Evolutionary conservation across 306 rosid species (phyloP).

Genomic region (Acacia confusa): DNA sequence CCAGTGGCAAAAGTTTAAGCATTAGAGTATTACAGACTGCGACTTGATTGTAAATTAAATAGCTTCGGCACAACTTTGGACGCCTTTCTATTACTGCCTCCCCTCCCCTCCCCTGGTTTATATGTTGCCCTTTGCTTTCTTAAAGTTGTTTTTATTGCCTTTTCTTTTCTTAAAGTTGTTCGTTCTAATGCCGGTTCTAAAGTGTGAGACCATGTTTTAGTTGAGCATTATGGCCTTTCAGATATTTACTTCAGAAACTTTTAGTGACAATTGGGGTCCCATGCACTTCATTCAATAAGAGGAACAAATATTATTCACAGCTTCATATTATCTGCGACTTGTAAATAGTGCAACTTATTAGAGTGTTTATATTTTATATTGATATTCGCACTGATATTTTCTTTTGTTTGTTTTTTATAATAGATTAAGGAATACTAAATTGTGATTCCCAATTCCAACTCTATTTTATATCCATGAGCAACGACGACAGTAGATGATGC

Average conservation of each 20-base stretch:
- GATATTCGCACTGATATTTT: background rate
- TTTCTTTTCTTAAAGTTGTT: constrained; percentile 30
- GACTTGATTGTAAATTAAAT: background rate
- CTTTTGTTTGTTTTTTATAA: background rate
- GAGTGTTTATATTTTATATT: background rate
- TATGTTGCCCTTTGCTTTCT: constrained; percentile 12
- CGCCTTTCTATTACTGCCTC: constrained; percentile 14
- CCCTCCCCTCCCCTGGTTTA: constrained; percentile 1
- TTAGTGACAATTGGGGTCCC: background rate
- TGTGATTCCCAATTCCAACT: background rate
- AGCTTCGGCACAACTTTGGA: constrained; percentile 25
- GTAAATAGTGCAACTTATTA: background rate
- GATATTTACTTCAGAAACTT: background rate
- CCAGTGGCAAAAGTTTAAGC: constrained; percentile 27
- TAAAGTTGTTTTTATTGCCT: background rate
- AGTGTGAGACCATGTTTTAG: constrained; percentile 16
- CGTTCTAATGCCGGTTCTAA: constrained; percentile 7
- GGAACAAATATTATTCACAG: background rate
- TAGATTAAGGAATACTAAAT: background rate
- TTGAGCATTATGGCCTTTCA: background rate
- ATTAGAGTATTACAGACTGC: background rate
- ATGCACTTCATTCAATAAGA: background rate
- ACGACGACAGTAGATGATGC: background rate
- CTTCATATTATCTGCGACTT: background rate
- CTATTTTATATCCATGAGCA: background rate